These are phyloP conservation scores for Pythium dissimile DNA, from an alignment of 352 stramenopile species.

Conservation along the genomic window DNA sequence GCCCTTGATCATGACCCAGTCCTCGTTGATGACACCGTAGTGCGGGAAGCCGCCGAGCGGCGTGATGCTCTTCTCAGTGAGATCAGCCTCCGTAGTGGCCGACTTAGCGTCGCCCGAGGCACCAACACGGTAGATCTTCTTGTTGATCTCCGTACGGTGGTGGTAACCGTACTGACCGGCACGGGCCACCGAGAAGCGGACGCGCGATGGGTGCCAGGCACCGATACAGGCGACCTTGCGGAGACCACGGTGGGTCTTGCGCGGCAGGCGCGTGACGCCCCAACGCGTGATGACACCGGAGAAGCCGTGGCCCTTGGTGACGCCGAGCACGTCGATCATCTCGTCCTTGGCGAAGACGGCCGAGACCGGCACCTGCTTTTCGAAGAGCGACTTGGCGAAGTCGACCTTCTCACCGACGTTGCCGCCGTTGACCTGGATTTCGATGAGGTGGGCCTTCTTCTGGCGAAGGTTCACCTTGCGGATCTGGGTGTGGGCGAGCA, in stretches of 20 bases:
- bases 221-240: conserved; percentile 99
- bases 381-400: conserved; percentile 98
- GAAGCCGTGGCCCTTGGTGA: conserved; percentile 99
- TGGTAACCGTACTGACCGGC: conserved; percentile 99
- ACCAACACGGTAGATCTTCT: conserved; percentile 99
- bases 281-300: conserved; percentile 99
- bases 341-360: conserved; percentile 97
- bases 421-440: conserved; percentile 99
- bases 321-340: conserved; percentile 98
- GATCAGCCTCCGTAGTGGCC: conserved; percentile 97
- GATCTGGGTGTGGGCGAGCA: conserved; percentile 99
- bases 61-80: conserved; percentile 99
- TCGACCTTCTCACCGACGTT: conserved; percentile 98
- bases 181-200: conserved; percentile 97
- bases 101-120: conserved; percentile 90
- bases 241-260: conserved; percentile 99
- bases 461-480: conserved; percentile 99
- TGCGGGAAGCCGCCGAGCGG: conserved; percentile 99
- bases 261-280: conserved; percentile 98
- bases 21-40: conserved; percentile 99
- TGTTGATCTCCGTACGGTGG: conserved; percentile 99
- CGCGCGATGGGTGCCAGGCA: conserved; percentile 99
- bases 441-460: conserved; percentile 99
- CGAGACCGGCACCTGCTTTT: conserved; percentile 98
- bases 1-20: conserved; percentile 99